These are phyloP conservation scores for Dipsacomyces acuminosporus DNA, from an alignment of 371 early-diverging fungal species.

Conservation along the genomic window DNA sequence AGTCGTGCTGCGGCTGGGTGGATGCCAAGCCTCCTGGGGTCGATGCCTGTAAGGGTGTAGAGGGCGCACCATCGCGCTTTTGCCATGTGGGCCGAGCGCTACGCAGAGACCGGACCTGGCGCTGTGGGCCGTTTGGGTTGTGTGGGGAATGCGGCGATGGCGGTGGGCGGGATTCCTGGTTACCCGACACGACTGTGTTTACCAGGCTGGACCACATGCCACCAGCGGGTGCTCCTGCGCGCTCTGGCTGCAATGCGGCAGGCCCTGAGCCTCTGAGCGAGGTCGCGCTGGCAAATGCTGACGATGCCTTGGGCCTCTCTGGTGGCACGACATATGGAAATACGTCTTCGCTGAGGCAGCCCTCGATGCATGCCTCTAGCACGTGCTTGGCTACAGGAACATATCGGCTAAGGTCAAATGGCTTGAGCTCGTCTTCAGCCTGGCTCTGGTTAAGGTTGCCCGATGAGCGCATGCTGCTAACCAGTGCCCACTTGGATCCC, in stretches of 20 bases:
- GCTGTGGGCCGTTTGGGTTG: slow-evolving; percentile 10
- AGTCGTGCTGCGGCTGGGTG: slow-evolving; percentile 1
- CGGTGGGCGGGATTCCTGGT: slow-evolving; percentile 17
- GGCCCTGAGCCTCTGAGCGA: slow-evolving; percentile 17
- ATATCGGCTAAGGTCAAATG: slow-evolving; percentile 51
- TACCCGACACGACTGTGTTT: slow-evolving; percentile 25
- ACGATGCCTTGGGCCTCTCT: slow-evolving; percentile 27
- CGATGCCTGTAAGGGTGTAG: not conserved
- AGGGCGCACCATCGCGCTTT: slow-evolving; percentile 43
- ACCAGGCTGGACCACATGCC: slow-evolving; percentile 46
- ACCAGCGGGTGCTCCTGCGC: slow-evolving; percentile 18
- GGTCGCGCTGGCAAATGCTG: slow-evolving; percentile 4
- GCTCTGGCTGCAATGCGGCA: slow-evolving; percentile 11
- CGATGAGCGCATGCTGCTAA: slow-evolving; percentile 20
- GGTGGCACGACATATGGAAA: slow-evolving; percentile 50
- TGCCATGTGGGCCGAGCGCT: slow-evolving; percentile 43
- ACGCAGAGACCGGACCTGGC: slow-evolving; percentile 42
- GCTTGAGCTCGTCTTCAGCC: slow-evolving; percentile 22
- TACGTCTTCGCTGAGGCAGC: slow-evolving; percentile 39
- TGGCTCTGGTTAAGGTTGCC: slow-evolving; percentile 5
- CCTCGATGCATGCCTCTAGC: slow-evolving; percentile 37
- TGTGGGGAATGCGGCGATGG: slow-evolving; percentile 17
- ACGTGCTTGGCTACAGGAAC: slow-evolving; percentile 43
- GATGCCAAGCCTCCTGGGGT: not conserved
- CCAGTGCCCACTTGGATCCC: slow-evolving; percentile 34